Evolutionary conservation across 257 asterid genomes (phyloP), one percentile per base, ranked within the genome.

Genomic region (Solanum medicagineum): DNA sequence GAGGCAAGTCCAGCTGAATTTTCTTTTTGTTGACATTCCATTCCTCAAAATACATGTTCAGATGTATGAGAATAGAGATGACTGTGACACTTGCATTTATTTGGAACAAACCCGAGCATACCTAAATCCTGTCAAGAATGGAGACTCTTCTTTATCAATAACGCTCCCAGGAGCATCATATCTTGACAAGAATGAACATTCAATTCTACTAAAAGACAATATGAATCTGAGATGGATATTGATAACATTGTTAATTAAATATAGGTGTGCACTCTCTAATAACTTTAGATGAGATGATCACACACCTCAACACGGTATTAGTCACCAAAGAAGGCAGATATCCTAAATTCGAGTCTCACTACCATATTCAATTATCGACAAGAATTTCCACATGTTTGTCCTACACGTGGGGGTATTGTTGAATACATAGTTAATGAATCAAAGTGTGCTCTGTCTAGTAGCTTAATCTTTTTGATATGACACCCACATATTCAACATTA

Each of bases 1-100:
- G 97, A 92, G 85, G 97, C 91, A 84, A 40, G 91, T 56, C 90
- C 94, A 73, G 92, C 92, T 85, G 90, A 92, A 69, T 90, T 91
- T 57, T 93, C 96, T 88, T 90, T 90, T 84, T 88, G 90, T 74
- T 90, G 95, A 89, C 92, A 95, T 87, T 96, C 98, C 89, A 90
- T 86, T 26, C 91, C 98, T 96, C 88, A 87, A 26, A 90, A 77
- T 85, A 81, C 86, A 87, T 68, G 70, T 87, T 83, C 75, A 90
- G 88, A 87, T 65, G 83, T 80, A 86, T 79, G 63, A 79, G 83
- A 79, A 79, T n/a, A 73, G 10, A 79, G 49, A 79, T 16, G 16
- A 10, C 29, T 53, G 24, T 3, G 16, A 79, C 8, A 53, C 83
- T 26, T 79, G 29, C 65, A 53, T 29, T 79, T 53, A 79, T 26